A percentile compares a stretch with the other conserved stretches of the same genome.
These are phyloP conservation scores for Smallanthus sonchifolius DNA, from an alignment of 129 eudicot genomes.

Conservation along the genomic window DNA sequence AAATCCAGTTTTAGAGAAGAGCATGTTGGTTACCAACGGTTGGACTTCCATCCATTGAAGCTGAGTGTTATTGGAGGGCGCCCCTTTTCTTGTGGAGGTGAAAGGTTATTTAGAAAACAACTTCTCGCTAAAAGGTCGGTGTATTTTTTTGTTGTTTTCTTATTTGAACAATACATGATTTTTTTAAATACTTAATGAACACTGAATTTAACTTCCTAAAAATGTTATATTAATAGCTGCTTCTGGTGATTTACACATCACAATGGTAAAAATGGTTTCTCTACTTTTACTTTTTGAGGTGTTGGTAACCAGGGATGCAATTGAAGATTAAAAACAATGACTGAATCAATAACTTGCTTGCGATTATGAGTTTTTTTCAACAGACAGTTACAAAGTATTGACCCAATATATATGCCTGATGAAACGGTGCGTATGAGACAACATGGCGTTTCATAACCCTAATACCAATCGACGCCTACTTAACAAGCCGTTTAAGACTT, in stretches of 20 bases:
- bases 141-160: background rate
- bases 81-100: conserved; percentile 87
- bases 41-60: conserved; percentile 67
- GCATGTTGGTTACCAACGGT: conserved; percentile 80
- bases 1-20: conserved; percentile 72
- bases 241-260: background rate
- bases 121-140: conserved; percentile 73
- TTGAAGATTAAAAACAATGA: too few relatives aligned
- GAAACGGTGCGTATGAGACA: too few relatives aligned
- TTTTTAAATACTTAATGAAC: background rate
- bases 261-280: conserved; percentile 6
- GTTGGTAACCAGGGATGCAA: too few relatives aligned
- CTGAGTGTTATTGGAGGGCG: conserved; percentile 87
- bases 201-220: conserved; percentile 1
- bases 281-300: background rate
- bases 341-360: too few relatives aligned
- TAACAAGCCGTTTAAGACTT: too few relatives aligned
- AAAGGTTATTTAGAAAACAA: conserved; percentile 48
- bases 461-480: too few relatives aligned
- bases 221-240: background rate
- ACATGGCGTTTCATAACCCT: too few relatives aligned
- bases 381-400: too few relatives aligned
- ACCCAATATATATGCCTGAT: too few relatives aligned
- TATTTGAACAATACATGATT: background rate
- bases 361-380: too few relatives aligned